These are phyloP conservation scores for Rutstroemia sp. DNA, from an alignment of 2,329 filamentous ascomycete genomes.

Conservation along the genomic window DNA sequence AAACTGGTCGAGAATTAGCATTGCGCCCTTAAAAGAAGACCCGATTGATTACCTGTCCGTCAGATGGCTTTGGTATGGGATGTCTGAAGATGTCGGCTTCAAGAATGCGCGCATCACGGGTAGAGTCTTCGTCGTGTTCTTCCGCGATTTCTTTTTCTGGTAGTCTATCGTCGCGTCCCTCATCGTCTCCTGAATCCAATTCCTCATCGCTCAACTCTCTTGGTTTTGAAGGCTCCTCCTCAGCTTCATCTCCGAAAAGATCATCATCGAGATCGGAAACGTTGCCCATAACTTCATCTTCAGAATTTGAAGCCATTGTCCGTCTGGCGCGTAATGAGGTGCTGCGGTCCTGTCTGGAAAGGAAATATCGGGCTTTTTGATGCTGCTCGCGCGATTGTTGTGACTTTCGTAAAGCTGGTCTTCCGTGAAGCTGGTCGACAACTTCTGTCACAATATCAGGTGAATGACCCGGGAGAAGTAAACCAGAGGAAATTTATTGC, in stretches of 20 bases:
- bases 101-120: slow-evolving; percentile 46
- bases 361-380: too few species aligned
- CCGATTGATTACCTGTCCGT: slow-evolving; percentile 50
- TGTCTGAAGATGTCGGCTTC: slow-evolving; percentile 62
- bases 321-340: too few species aligned
- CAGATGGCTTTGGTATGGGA: slow-evolving; percentile 60
- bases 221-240: slow-evolving; percentile 21
- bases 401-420: too few species aligned
- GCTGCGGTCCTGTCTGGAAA: too few species aligned
- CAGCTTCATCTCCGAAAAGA: slow-evolving; percentile 52
- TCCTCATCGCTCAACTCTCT: slow-evolving; percentile 52
- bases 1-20: slow-evolving; percentile 39
- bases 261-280: slow-evolving; percentile 47
- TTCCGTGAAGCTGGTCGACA: too few species aligned
- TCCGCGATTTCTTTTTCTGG: slow-evolving; percentile 25
- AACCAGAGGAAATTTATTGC: background rate
- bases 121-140: slow-evolving; percentile 35
- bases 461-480: background rate
- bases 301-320: background rate
- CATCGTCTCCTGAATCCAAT: slow-evolving; percentile 54
- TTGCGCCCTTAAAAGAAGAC: background rate
- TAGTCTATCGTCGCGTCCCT: slow-evolving; percentile 55
- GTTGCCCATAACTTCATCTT: slow-evolving; percentile 31
- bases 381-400: too few species aligned
- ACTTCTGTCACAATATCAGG: too few species aligned